Percentiles rank a stretch among this genome's conserved stretches.
phyloP scores from a whole-genome alignment of 257 asterid genomes.

The Gentiana dahurica region DNA sequence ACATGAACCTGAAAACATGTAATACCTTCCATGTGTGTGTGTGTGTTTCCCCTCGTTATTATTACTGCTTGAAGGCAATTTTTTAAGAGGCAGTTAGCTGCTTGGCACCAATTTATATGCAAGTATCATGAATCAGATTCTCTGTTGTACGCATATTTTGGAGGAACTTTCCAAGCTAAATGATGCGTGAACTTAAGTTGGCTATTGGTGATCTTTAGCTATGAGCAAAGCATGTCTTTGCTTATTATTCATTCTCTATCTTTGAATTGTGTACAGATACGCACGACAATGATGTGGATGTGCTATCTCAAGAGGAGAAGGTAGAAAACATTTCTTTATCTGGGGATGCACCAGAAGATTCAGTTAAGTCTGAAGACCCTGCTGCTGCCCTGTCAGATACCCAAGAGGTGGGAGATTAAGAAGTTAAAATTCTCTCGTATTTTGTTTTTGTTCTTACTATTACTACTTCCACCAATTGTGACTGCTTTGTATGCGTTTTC shows the following conservation, averaged over 20 bases:
- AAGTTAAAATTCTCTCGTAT: neutral
- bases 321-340: conserved; percentile 32
- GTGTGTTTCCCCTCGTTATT: no score
- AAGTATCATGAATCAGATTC: no score
- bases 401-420: conserved; percentile 44
- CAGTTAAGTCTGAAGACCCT: conserved; percentile 11
- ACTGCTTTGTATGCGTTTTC: neutral
- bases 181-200: no score
- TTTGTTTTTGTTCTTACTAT: neutral
- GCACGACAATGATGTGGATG: conserved; percentile 23
- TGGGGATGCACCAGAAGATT: conserved; percentile 9
- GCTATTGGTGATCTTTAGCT: no score
- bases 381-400: conserved; percentile 27
- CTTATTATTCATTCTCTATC: conserved; percentile 7
- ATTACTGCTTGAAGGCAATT: no score
- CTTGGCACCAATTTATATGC: no score
- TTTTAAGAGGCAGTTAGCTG: no score
- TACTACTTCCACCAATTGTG: neutral
- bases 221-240: no score
- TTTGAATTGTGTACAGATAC: conserved; percentile 23
- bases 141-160: no score
- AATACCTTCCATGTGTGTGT: no score
- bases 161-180: no score
- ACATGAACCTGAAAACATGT: no score
- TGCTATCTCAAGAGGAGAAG: conserved; percentile 34